phyloP scores from a whole-genome alignment of 2,329 filamentous ascomycete genomes.

The Huntiella bhutanensis region DNA sequence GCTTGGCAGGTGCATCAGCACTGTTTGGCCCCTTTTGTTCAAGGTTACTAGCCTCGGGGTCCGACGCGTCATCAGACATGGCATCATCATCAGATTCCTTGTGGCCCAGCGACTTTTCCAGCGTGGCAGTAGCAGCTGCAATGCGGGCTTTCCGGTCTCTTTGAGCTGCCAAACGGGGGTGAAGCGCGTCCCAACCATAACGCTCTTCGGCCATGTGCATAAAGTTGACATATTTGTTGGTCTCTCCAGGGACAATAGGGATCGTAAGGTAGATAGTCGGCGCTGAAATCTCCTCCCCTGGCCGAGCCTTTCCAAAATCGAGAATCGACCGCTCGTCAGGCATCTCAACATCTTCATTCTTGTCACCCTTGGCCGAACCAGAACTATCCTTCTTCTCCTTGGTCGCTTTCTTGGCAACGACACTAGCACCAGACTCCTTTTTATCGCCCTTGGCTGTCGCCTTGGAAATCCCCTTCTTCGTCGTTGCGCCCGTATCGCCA shows the following conservation, averaged over 20 bases:
- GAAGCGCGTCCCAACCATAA: conserved; percentile 85
- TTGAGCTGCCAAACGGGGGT: conserved; percentile 77
- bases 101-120: conserved; percentile 50
- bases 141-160: conserved; percentile 75
- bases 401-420: conserved; percentile 8
- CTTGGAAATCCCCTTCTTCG: conserved; percentile 1
- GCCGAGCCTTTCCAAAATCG: conserved; percentile 40
- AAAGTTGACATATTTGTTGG: conserved; percentile 88
- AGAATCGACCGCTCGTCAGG: conserved; percentile 33
- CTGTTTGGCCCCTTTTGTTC: conserved; percentile 39
- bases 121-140: conserved; percentile 66
- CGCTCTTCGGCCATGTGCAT: conserved; percentile 82
- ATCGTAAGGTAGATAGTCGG: conserved; percentile 75
- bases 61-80: conserved; percentile 62
- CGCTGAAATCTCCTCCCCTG: conserved; percentile 38
- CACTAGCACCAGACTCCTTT: conserved; percentile 25
- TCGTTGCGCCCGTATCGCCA: not conserved
- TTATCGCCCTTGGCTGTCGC: conserved; percentile 24
- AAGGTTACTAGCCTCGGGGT: conserved; percentile 65
- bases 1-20: conserved; percentile 32
- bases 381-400: conserved; percentile 20
- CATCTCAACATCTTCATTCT: conserved; percentile 27
- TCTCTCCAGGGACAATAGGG: conserved; percentile 52
- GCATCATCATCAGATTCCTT: conserved; percentile 35
- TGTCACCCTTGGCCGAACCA: conserved; percentile 32